Conservation (phyloP, 1,284 basidiomycete species). For the Cryptococcus floricola region DNA sequence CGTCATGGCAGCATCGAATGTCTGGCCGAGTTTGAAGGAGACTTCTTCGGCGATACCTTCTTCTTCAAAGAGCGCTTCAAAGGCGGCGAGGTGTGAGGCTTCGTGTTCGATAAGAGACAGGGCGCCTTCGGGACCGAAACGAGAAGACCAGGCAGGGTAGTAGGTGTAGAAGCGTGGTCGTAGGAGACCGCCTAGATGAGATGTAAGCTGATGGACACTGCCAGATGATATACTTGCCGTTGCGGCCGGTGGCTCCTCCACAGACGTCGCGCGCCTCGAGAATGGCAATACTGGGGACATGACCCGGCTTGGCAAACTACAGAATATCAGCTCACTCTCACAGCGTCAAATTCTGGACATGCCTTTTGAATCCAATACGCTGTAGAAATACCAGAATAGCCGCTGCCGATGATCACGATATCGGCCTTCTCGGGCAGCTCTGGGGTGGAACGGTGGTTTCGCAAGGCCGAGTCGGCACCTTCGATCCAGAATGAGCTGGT, state of each 20-base stretch:
- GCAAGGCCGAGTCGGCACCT: constrained; percentile 10
- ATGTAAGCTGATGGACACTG: background rate
- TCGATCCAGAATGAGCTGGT: constrained; percentile 21
- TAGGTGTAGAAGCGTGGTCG: constrained; percentile 21
- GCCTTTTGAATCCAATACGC: constrained; percentile 13
- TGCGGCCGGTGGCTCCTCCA: constrained; percentile 18
- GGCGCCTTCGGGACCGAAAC: constrained; percentile 14
- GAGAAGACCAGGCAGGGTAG: constrained; percentile 17
- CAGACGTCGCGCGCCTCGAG: constrained; percentile 19
- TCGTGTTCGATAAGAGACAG: constrained; percentile 20
- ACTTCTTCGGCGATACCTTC: too few relatives aligned
- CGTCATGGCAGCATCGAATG: too few relatives aligned
- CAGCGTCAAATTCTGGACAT: background rate
- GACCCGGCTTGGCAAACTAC: constrained; percentile 3
- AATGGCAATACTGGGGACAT: constrained; percentile 11
- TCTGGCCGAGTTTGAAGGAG: too few relatives aligned
- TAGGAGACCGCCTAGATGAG: constrained; percentile 19
- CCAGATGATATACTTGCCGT: constrained; percentile 3
- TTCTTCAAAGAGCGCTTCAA: too few relatives aligned
- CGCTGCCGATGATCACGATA: constrained; percentile 31
- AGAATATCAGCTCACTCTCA: background rate
- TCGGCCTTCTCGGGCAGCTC: constrained; percentile 21
- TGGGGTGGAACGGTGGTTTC: constrained; percentile 10
- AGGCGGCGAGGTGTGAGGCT: too few relatives aligned
- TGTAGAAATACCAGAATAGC: constrained; percentile 18